These are phyloP conservation scores for Camelina hispida DNA, from an alignment of 345 rosid species.

Conservation along the genomic window DNA sequence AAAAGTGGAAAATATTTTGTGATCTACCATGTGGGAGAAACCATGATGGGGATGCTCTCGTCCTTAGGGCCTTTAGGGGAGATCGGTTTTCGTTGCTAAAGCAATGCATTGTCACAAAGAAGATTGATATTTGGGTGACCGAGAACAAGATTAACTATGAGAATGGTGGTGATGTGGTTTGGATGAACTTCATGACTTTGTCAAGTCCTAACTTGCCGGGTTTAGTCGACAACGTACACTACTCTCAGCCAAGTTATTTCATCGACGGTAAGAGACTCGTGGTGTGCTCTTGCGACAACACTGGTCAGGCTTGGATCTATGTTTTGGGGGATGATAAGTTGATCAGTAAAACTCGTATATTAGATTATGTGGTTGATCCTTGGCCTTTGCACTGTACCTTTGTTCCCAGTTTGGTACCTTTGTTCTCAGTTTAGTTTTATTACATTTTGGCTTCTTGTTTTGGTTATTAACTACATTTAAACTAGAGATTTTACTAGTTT, in stretches of 20 bases:
- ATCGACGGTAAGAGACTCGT: neutral
- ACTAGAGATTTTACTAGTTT: too few relatives aligned
- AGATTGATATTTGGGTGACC: neutral
- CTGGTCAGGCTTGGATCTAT: neutral
- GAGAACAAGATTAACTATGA: neutral
- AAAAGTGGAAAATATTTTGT: neutral
- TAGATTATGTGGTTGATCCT: neutral
- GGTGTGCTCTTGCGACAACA: neutral
- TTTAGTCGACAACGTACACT: neutral
- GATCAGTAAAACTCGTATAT: neutral
- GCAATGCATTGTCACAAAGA: neutral
- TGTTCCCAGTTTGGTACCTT: neutral
- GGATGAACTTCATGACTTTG: neutral
- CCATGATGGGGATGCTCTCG: neutral
- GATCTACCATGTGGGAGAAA: neutral
- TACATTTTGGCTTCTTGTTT: neutral
- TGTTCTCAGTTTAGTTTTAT: neutral
- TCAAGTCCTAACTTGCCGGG: neutral
- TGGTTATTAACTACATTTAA: neutral
- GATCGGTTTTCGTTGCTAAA: neutral
- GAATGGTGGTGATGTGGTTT: neutral
- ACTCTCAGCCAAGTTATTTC: neutral
- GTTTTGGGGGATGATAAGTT: neutral
- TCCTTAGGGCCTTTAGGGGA: neutral
- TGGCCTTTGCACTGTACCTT: neutral